Percentiles rank a stretch among this genome's conserved stretches.
Evolutionary conservation across 2,329 filamentous ascomycete species (phyloP).

Genomic region (Penicillium brevicompactum): DNA sequence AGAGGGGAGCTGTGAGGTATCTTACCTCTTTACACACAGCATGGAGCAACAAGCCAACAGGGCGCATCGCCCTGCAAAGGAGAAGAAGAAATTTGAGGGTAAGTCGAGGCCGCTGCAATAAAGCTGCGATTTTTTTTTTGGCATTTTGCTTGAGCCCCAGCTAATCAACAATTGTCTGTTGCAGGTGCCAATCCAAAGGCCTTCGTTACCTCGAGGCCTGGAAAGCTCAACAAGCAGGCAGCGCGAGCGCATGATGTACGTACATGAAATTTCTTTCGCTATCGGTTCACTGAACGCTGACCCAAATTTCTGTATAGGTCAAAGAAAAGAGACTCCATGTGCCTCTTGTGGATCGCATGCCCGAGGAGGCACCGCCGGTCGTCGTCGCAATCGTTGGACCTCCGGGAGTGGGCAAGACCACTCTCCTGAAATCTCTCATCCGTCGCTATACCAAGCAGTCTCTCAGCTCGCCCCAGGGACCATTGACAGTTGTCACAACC

Average conservation of each 20-base stretch:
- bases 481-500: conserved; percentile 93
- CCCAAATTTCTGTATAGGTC: conserved; percentile 57
- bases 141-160: conserved; percentile 6
- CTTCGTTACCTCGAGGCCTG: conserved; percentile 81
- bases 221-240: conserved; percentile 72
- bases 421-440: conserved; percentile 90
- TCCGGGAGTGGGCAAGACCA: conserved; percentile 89
- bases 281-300: conserved; percentile 18
- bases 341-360: conserved; percentile 90
- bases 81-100: conserved; percentile 76
- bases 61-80: conserved; percentile 82
- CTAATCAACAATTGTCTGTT: conserved; percentile 12
- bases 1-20: conserved; percentile 27
- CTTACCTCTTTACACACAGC: conserved; percentile 34
- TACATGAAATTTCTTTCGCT: conserved; percentile 3
- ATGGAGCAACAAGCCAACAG: conserved; percentile 86
- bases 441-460: conserved; percentile 95
- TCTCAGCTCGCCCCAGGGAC: conserved; percentile 83
- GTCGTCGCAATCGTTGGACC: conserved; percentile 94
- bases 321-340: conserved; percentile 97
- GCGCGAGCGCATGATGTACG: conserved; percentile 58
- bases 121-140: conserved; percentile 12
- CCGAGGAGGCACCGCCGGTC: conserved; percentile 91
- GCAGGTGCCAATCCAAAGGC: conserved; percentile 83
- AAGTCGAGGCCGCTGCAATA: conserved; percentile 38